Base-by-base conservation (phyloP, 768 basidiomycete genomes). In the Dictyophora rubrovolvata region DNA sequence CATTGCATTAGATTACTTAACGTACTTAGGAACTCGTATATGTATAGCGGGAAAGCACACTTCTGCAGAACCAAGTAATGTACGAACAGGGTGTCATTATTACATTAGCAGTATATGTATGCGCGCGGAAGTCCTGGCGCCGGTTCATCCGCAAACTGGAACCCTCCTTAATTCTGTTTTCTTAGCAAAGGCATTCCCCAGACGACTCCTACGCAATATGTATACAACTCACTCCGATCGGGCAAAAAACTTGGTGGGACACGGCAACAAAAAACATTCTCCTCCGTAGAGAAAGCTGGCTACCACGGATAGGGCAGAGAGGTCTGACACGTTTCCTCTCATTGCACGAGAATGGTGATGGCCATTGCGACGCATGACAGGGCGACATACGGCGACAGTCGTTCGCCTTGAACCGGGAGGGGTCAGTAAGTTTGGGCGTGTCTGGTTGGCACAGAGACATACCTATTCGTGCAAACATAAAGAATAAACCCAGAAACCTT, bases 391-490 rank as follows among this genome's bases (percentile, higher is more conserved):
- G 95, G 96, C 28, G 95, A 97, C 49, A 99, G 74, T 18, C 96
- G 81, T 71, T 98, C 96, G 54, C 95, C 93, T 96, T 69, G 28
- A 28, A 17, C 18, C 0, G 5, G 20, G 16, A 17, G 11, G 18
- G 11, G 17, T 55, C 46, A 46, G 42, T 56, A 20, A 37, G 52
- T 51, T 46, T 21, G 51, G 35, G 1, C 48, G 37, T 59, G 51
- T 5, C 2, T 23, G n/a, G 12, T 12, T 28, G 9, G 23, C 17
- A 14, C 33, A 5, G 33, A 16, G 1, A 71, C 81, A 60, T 67
- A 92, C 93, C 96, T 77, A 99, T 93, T 54, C 96, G 80, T 11
- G 96, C 95, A 53, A 84, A 89, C 80, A 93, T 99, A 81, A 89
- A 98, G 71, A 97, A 87, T 10, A 97, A 70, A 6, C 95, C 95